Evolutionary conservation across 306 rosid genomes (phyloP), one percentile per base, ranked within the genome.

Genomic region (Glycine tomentella): DNA sequence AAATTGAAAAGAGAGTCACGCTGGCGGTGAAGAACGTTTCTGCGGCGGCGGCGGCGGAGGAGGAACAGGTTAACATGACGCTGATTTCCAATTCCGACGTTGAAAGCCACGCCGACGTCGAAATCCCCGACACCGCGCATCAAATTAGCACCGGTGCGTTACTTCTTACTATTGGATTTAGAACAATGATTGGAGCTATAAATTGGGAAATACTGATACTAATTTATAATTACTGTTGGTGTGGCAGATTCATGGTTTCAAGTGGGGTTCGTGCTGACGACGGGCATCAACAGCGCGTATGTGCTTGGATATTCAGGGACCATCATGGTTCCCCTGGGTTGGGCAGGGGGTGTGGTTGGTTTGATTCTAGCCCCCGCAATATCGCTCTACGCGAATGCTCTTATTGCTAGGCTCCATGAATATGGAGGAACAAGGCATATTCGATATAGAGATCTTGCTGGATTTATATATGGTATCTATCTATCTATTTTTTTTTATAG

Each of bases 391-490:
- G 98, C 98, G 10, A 95, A 90, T 75, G 16, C 93, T 77, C 96
- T 95, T 58, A 48, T 95, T 74, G 99, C 99, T 76, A 90, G 77
- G 92, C 97, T 95, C 12, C 99, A 95, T 89, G 95, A 90, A 80
- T 85, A 79, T 65, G 99, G 99, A 13, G 99, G 99, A 72, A 89
- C 76, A 68, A 88, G 98, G 90, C 98, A 93, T 83, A 95, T 95
- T 83, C 84, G 99, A 87, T 95, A 95, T 81, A 90, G 99, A 81
- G 99, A 95, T 80, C 94, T 95, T 79, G 98, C 99, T 6, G 97
- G 98, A 14, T 87, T 61, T 80, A 50, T 93, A 15, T 95, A 95
- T 20, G 99, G 99, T 95, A 25, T 25, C 31, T 25, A 25, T 25
- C 31, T 25, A 25, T 25, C n/a, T n/a, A n/a, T n/a, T 25, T 25